Percentiles rank a stretch among this genome's conserved stretches.
Evolutionary conservation across 169 alveolate species (phyloP).

Genomic region (Ichthyophthirius multifiliis): DNA sequence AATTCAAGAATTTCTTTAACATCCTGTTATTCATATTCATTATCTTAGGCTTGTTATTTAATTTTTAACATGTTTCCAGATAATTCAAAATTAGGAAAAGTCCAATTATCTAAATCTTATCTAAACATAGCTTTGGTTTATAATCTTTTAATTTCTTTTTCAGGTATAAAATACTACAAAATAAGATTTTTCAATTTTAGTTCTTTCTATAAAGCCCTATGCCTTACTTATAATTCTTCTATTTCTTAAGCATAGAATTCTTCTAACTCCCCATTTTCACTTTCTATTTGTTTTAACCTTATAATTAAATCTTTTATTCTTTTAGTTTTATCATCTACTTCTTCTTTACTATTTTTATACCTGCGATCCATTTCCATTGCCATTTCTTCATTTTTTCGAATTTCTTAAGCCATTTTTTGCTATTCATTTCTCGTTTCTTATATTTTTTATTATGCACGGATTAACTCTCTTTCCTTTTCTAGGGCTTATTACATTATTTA

Average conservation of each 20-base stretch:
- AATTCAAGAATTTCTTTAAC: constrained; percentile 29
- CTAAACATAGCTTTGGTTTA: constrained; percentile 54
- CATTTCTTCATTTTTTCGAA: constrained; percentile 47
- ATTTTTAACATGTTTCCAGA: constrained; percentile 40
- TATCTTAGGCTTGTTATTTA: not conserved
- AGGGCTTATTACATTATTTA: constrained; percentile 72
- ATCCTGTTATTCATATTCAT: constrained; percentile 15
- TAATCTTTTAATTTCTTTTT: constrained; percentile 57
- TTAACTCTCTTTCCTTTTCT: constrained; percentile 81
- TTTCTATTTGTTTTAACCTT: constrained; percentile 61
- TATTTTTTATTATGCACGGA: constrained; percentile 66
- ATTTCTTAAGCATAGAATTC: constrained; percentile 67
- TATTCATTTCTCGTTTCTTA: constrained; percentile 57
- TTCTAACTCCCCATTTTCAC: constrained; percentile 73
- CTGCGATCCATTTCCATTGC: constrained; percentile 31
- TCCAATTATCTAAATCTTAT: constrained; percentile 72
- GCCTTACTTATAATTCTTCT: constrained; percentile 67
- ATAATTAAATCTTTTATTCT: constrained; percentile 59
- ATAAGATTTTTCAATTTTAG: constrained; percentile 67
- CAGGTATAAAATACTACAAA: constrained; percentile 73
- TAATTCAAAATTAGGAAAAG: constrained; percentile 50
- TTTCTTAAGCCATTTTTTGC: constrained; percentile 40
- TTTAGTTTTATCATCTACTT: constrained; percentile 60
- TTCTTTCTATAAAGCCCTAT: constrained; percentile 62
- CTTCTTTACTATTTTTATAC: constrained; percentile 60